Evolutionary conservation across 306 rosid species (phyloP).

Genomic region (Pyrus betulifolia): DNA sequence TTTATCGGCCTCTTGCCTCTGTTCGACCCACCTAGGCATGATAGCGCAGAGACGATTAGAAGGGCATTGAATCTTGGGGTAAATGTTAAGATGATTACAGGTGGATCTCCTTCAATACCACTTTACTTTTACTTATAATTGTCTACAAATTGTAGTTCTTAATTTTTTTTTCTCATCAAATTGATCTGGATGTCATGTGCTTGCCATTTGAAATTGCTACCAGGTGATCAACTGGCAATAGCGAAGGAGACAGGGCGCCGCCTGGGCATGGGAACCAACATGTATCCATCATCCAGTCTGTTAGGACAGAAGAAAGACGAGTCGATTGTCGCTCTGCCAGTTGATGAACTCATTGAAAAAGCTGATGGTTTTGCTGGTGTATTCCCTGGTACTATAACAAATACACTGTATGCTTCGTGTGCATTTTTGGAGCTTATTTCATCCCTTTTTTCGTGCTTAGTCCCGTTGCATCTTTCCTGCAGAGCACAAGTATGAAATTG

Average conservation of each 20-base stretch:
- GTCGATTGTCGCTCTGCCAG: slow-evolving; percentile 56
- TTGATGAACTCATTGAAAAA: slow-evolving; percentile 74
- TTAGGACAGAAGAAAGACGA: slow-evolving; percentile 63
- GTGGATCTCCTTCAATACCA: slow-evolving; percentile 25
- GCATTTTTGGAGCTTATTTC: neutral
- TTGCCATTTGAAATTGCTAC: slow-evolving; percentile 1
- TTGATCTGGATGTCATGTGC: neutral
- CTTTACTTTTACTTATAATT: neutral
- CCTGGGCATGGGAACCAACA: slow-evolving; percentile 85
- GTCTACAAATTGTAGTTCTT: neutral
- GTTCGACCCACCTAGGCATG: slow-evolving; percentile 87
- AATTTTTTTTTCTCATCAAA: neutral
- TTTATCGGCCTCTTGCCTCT: slow-evolving; percentile 71
- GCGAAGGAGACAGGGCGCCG: slow-evolving; percentile 86
- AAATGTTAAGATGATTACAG: slow-evolving; percentile 85
- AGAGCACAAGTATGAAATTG: slow-evolving; percentile 89
- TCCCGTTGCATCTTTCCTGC: slow-evolving; percentile 3
- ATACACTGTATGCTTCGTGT: neutral
- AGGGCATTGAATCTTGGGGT: slow-evolving; percentile 84
- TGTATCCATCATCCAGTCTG: slow-evolving; percentile 76
- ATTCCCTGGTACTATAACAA: slow-evolving; percentile 53
- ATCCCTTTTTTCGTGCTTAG: neutral
- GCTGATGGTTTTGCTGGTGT: slow-evolving; percentile 91
- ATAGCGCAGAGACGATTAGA: slow-evolving; percentile 74
- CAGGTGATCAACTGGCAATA: slow-evolving; percentile 86